Percentiles rank a stretch among this genome's conserved stretches.
phyloP scores from a whole-genome alignment of 371 early-diverging fungal species.

The Lichtheimia ornata region DNA sequence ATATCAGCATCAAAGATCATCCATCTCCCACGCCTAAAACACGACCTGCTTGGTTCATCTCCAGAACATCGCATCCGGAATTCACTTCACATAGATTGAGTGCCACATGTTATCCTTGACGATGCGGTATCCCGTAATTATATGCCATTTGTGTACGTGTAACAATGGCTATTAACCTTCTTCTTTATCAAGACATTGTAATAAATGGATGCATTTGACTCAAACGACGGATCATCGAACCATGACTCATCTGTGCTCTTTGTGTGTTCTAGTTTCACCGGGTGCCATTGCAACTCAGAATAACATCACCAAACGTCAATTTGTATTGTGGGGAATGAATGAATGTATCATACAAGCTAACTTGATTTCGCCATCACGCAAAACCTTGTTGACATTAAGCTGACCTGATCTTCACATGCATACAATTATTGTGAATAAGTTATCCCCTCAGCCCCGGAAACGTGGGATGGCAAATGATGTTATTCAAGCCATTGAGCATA shows the following conservation, averaged over 20 bases:
- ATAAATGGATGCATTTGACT: conserved; percentile 40
- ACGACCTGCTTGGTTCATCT: conserved; percentile 21
- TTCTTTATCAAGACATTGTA: conserved; percentile 20
- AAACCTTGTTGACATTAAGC: conserved; percentile 3
- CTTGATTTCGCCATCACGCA: background rate
- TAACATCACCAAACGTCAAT: conserved; percentile 22
- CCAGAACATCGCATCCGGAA: conserved; percentile 22
- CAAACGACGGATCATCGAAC: conserved; percentile 18
- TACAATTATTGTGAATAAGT: conserved; percentile 16
- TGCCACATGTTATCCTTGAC: conserved; percentile 30
- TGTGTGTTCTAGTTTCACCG: conserved; percentile 26
- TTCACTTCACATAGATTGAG: conserved; percentile 15
- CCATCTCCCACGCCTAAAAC: too few relatives aligned
- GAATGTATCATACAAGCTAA: background rate
- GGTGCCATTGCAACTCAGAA: conserved; percentile 34
- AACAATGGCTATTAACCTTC: too few relatives aligned
- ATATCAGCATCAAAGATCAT: too few relatives aligned
- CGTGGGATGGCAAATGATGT: background rate
- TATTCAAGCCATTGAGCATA: too few relatives aligned
- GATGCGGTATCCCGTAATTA: conserved; percentile 34
- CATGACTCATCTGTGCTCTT: conserved; percentile 34
- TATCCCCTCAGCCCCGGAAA: conserved; percentile 15
- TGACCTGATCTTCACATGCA: conserved; percentile 42
- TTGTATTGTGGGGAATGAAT: conserved; percentile 16
- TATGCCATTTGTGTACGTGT: too few relatives aligned